Evolutionary conservation across 345 rosid species (phyloP).

Genomic region (Corchorus olitorius): DNA sequence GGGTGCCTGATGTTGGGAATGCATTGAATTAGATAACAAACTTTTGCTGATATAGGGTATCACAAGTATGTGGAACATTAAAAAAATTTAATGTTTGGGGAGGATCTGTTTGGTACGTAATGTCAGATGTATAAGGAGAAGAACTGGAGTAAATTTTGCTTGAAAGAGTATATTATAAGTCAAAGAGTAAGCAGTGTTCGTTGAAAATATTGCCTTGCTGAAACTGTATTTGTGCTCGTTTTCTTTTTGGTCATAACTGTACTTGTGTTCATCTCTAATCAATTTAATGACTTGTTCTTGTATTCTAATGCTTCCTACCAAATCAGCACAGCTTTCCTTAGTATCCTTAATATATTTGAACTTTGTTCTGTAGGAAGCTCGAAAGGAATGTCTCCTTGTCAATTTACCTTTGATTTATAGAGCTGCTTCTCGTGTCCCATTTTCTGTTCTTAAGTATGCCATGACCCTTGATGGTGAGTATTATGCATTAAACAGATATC

Average conservation of each 20-base stretch:
- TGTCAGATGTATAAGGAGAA: neutral
- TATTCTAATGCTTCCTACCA: conserved; percentile 9
- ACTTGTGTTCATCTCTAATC: neutral
- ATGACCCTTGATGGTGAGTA: conserved; percentile 93
- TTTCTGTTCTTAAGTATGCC: conserved; percentile 92
- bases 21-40: neutral
- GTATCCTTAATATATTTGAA: neutral
- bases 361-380: conserved; percentile 61
- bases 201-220: neutral
- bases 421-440: conserved; percentile 85
- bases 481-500: conserved; percentile 6
- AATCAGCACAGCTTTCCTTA: neutral
- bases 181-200: neutral
- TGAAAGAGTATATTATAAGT: neutral
- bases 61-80: neutral
- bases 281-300: conserved; percentile 1
- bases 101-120: neutral
- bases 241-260: neutral
- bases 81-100: neutral
- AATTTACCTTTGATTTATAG: conserved; percentile 85
- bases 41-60: neutral
- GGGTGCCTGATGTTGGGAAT: neutral
- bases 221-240: neutral
- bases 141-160: neutral
- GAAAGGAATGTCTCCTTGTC: conserved; percentile 76